A percentile compares a stretch with the other conserved stretches of the same genome.
Evolutionary conservation across 2,329 filamentous ascomycete genomes (phyloP).

Genomic region (Chrysoporthe puriensis): DNA sequence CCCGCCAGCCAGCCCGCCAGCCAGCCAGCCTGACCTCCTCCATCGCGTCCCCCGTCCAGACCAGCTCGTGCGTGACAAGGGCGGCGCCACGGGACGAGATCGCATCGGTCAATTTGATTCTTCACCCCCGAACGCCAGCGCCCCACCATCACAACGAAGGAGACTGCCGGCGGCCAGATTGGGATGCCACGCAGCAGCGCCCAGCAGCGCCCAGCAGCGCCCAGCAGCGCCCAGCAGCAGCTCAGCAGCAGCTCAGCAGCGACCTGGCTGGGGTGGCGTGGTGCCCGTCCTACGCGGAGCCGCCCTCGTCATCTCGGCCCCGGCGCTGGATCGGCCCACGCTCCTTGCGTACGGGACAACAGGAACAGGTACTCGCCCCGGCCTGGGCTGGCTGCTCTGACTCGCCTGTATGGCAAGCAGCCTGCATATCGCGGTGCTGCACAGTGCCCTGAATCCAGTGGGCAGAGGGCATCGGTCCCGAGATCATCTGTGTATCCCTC

Average conservation of each 20-base stretch:
- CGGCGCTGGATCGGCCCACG: not conserved
- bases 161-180: not conserved
- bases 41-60: not conserved
- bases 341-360: too few relatives aligned
- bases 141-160: too few relatives aligned
- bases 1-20: too few relatives aligned
- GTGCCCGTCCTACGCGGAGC: not conserved
- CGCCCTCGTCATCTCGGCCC: not conserved
- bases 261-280: not conserved
- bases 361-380: not conserved
- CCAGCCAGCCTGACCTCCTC: not conserved
- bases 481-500: constrained; percentile 17
- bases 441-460: constrained; percentile 22
- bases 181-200: not conserved
- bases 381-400: not conserved
- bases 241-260: too few relatives aligned
- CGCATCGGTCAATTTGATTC: too few relatives aligned
- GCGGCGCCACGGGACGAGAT: not conserved
- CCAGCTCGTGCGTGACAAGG: not conserved
- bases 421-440: constrained; percentile 18
- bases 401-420: not conserved
- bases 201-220: too few relatives aligned
- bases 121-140: too few relatives aligned
- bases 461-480: constrained; percentile 17
- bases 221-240: too few relatives aligned